A percentile compares a stretch with the other conserved stretches of the same genome.
Evolutionary conservation across 2,329 filamentous ascomycete genomes (phyloP).

Genomic region (Xylaria polymorpha): DNA sequence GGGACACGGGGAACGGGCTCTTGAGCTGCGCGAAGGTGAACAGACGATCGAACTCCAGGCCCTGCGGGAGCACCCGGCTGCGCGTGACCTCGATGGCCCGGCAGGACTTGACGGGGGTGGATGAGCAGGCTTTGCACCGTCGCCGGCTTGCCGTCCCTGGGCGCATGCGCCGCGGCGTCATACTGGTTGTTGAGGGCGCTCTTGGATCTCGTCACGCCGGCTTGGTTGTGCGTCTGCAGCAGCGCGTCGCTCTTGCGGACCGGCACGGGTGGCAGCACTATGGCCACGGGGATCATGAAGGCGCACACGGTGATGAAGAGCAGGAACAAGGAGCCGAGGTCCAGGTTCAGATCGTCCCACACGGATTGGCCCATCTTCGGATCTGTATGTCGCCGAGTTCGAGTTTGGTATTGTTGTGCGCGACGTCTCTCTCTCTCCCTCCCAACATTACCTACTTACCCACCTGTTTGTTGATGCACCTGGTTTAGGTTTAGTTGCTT

Average conservation of each 20-base stretch:
- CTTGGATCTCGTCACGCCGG: constrained; percentile 56
- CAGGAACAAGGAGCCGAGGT: constrained; percentile 44
- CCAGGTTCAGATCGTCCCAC: constrained; percentile 42
- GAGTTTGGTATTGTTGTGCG: background rate
- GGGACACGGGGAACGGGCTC: constrained; percentile 58
- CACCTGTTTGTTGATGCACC: background rate
- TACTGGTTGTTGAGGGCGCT: constrained; percentile 53
- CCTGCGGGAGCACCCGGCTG: constrained; percentile 72
- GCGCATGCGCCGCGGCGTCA: constrained; percentile 39
- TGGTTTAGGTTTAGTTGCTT: constrained; percentile 14
- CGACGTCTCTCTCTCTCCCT: background rate
- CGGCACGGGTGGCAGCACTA: constrained; percentile 66
- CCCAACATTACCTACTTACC: background rate
- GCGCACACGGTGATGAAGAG: constrained; percentile 51
- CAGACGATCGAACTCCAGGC: constrained; percentile 82
- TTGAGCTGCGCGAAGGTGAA: constrained; percentile 82
- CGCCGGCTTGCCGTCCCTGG: constrained; percentile 40
- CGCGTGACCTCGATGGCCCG: constrained; percentile 76
- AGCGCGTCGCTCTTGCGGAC: constrained; percentile 65
- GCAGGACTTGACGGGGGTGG: constrained; percentile 89
- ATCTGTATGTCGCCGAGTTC: background rate
- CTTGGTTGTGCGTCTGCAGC: constrained; percentile 63
- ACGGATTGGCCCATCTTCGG: constrained; percentile 36
- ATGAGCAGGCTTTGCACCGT: constrained; percentile 74
- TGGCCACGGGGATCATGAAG: constrained; percentile 65